Evolutionary conservation across 2,329 filamentous ascomycete species (phyloP).

Genomic region (Fusarium neocosmosporiellum): DNA sequence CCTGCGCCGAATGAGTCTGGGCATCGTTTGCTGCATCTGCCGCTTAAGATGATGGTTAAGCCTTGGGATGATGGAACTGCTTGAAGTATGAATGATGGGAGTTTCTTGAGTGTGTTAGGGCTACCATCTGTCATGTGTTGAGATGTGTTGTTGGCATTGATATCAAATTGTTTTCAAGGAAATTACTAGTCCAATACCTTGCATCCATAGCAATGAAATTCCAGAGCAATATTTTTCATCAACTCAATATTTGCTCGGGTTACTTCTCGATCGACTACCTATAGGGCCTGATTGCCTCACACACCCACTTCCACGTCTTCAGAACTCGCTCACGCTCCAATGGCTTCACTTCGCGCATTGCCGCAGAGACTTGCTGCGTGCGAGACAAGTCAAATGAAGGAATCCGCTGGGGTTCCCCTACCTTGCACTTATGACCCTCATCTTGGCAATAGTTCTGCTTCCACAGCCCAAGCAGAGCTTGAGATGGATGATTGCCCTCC

Average conservation of each 20-base stretch:
- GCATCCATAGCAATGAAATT: background rate
- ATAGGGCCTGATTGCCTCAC: background rate
- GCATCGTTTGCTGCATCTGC: conserved; percentile 51
- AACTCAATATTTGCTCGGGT: background rate
- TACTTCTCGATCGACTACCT: background rate
- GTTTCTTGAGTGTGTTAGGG: background rate
- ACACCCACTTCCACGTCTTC: conserved; percentile 40
- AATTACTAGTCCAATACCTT: background rate
- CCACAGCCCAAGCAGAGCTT: conserved; percentile 39
- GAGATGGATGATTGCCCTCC: conserved; percentile 25
- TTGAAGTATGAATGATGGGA: background rate
- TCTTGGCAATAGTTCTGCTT: conserved; percentile 13
- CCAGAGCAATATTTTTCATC: background rate
- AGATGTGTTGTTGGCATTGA: background rate
- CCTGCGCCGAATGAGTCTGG: conserved; percentile 49
- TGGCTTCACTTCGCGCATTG: conserved; percentile 21
- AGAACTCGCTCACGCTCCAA: conserved; percentile 24
- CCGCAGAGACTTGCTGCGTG: conserved; percentile 10
- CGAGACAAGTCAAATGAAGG: conserved; percentile 21
- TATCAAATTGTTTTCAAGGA: background rate
- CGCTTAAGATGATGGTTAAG: conserved; percentile 34
- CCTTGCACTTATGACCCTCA: fast-evolving
- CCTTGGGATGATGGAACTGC: background rate
- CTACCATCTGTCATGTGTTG: background rate
- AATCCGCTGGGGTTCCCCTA: fast-evolving